Evolutionary conservation across 805 yeast species (phyloP).

Genomic region (Wickerhamiella dianesei): DNA sequence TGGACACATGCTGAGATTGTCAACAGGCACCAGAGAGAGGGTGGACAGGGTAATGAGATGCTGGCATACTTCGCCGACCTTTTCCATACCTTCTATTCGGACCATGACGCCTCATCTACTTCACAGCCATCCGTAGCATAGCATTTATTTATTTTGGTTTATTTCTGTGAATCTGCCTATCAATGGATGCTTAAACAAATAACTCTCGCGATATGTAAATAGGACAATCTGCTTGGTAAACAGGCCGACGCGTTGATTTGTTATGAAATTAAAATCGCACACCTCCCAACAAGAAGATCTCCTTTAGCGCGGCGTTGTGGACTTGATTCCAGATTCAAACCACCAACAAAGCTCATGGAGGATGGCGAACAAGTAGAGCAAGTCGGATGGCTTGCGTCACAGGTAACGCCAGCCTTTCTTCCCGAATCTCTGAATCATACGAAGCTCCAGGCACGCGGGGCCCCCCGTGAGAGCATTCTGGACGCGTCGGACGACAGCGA

Average conservation of each 20-base stretch:
- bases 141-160: too few species aligned
- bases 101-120: too few species aligned
- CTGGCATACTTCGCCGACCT: conserved; percentile 15
- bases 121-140: too few species aligned
- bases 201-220: too few species aligned
- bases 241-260: background rate
- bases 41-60: conserved; percentile 20
- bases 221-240: background rate
- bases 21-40: conserved; percentile 35
- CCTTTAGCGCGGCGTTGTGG: too few species aligned
- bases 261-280: background rate
- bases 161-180: too few species aligned
- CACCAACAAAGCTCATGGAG: background rate
- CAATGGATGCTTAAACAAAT: too few species aligned
- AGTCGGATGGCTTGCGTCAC: background rate
- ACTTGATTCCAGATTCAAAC: too few species aligned
- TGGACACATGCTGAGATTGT: conserved; percentile 82
- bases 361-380: background rate
- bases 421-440: background rate
- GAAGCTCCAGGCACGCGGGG: background rate
- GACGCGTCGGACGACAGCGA: background rate
- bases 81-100: background rate
- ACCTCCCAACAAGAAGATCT: too few species aligned
- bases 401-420: background rate
- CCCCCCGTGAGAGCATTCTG: background rate